phyloP scores from a whole-genome alignment of 2,329 filamentous ascomycete genomes.

The Phialophora tarda region DNA sequence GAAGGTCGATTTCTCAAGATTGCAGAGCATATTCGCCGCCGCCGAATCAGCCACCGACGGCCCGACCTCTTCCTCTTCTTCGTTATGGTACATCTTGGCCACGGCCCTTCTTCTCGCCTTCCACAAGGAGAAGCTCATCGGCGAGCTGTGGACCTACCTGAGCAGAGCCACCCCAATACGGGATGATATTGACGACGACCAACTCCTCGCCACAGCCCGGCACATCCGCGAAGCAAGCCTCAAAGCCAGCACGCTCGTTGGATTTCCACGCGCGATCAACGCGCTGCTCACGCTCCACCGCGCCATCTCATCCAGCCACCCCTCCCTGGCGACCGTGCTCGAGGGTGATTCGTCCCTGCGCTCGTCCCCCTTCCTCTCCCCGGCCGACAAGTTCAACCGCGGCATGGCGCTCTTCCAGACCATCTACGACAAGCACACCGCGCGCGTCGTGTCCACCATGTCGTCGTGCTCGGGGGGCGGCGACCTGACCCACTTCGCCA shows the following conservation, averaged over 20 bases:
- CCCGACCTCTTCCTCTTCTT: not conserved
- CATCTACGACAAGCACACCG: constrained; percentile 42
- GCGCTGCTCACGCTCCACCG: constrained; percentile 39
- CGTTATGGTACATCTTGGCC: constrained; percentile 41
- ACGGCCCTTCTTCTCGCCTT: constrained; percentile 41
- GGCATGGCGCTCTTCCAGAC: constrained; percentile 41
- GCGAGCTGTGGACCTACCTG: constrained; percentile 41
- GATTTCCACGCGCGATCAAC: constrained; percentile 43
- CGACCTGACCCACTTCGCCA: constrained; percentile 42
- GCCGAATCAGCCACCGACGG: not conserved
- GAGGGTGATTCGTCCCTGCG: constrained; percentile 37
- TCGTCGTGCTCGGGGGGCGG: constrained; percentile 40
- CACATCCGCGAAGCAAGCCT: constrained; percentile 41
- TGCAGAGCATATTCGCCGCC: not conserved
- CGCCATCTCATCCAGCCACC: constrained; percentile 34
- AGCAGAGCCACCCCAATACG: constrained; percentile 8
- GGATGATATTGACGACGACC: constrained; percentile 6
- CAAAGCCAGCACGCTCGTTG: constrained; percentile 42
- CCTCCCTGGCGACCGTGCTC: constrained; percentile 29
- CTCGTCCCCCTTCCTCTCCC: constrained; percentile 10
- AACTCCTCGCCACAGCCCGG: constrained; percentile 35
- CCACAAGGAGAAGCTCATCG: constrained; percentile 41
- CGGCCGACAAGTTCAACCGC: constrained; percentile 37
- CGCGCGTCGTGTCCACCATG: constrained; percentile 40
- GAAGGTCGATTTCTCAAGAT: not conserved